Conservation (phyloP, 805 yeast species). For the Metschnikowia aberdeeniae region DNA sequence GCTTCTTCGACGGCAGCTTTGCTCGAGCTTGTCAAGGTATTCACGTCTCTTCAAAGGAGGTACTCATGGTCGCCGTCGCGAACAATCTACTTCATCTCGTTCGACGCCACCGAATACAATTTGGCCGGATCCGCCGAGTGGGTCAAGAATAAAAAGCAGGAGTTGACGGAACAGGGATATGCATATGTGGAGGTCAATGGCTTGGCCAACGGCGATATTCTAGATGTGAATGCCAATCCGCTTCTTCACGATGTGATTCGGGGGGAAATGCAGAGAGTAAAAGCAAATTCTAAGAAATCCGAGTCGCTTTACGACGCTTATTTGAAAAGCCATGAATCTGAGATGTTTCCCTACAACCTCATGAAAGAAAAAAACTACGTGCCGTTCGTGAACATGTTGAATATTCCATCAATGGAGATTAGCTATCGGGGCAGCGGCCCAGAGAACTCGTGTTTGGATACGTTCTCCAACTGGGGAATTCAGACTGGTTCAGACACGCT, state of each 20-base stretch:
- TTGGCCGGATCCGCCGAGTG: conserved; percentile 83
- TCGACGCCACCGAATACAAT: conserved; percentile 78
- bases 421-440: conserved; percentile 43
- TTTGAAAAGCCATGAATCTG: conserved; percentile 23
- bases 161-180: conserved; percentile 56
- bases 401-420: conserved; percentile 66
- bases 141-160: conserved; percentile 53
- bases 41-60: conserved; percentile 58
- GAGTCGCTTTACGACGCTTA: conserved; percentile 24
- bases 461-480: conserved; percentile 50
- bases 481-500: conserved; percentile 54
- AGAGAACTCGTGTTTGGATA: conserved; percentile 58
- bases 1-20: conserved; percentile 72
- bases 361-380: conserved; percentile 56
- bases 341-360: conserved; percentile 28
- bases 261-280: conserved; percentile 34
- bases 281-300: conserved; percentile 4
- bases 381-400: conserved; percentile 60
- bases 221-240: conserved; percentile 65
- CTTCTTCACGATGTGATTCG: conserved; percentile 48
- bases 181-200: conserved; percentile 73
- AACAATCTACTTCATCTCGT: conserved; percentile 75
- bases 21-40: conserved; percentile 64
- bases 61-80: conserved; percentile 81
- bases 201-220: conserved; percentile 48